phyloP scores from a whole-genome alignment of 768 basidiomycete genomes.

The Termitomyces sp. region DNA sequence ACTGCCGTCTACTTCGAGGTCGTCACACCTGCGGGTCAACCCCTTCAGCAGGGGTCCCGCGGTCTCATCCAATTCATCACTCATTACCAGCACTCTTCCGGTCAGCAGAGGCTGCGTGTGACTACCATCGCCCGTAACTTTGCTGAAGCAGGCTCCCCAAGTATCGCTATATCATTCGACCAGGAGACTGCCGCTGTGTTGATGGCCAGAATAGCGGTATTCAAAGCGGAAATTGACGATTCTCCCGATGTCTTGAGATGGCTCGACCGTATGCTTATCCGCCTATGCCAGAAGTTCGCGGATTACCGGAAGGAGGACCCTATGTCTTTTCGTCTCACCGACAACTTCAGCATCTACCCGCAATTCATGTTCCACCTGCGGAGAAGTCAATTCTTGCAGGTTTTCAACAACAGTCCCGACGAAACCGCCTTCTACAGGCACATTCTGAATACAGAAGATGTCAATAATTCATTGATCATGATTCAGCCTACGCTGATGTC shows the following conservation, averaged over 20 bases:
- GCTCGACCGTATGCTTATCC: slow-evolving; percentile 98
- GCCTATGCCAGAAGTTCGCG: slow-evolving; percentile 98
- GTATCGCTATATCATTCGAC: slow-evolving; percentile 91
- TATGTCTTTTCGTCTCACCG: slow-evolving; percentile 83
- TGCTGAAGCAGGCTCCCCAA: slow-evolving; percentile 93
- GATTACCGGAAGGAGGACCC: slow-evolving; percentile 99
- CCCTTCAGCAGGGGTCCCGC: slow-evolving; percentile 81
- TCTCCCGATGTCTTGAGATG: slow-evolving; percentile 94
- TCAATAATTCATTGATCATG: slow-evolving; percentile 99
- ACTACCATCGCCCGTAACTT: slow-evolving; percentile 97
- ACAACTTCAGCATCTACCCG: slow-evolving; percentile 98
- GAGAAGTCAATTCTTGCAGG: slow-evolving; percentile 96
- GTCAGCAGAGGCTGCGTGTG: slow-evolving; percentile 93
- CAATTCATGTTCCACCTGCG: slow-evolving; percentile 99
- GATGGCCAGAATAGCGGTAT: slow-evolving; percentile 98
- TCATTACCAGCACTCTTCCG: slow-evolving; percentile 95
- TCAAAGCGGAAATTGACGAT: slow-evolving; percentile 99
- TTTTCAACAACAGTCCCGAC: slow-evolving; percentile 99
- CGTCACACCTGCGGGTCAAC: slow-evolving; percentile 93
- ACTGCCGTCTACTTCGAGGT: slow-evolving; percentile 97
- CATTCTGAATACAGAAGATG: slow-evolving; percentile 93
- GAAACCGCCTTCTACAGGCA: slow-evolving; percentile 99
- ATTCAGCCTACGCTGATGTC: slow-evolving; percentile 99
- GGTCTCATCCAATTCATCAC: slow-evolving; percentile 98
- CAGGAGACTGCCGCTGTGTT: slow-evolving; percentile 97